Evolutionary conservation across 2,329 filamentous ascomycete genomes (phyloP).

Genomic region (Daldinia sp.): DNA sequence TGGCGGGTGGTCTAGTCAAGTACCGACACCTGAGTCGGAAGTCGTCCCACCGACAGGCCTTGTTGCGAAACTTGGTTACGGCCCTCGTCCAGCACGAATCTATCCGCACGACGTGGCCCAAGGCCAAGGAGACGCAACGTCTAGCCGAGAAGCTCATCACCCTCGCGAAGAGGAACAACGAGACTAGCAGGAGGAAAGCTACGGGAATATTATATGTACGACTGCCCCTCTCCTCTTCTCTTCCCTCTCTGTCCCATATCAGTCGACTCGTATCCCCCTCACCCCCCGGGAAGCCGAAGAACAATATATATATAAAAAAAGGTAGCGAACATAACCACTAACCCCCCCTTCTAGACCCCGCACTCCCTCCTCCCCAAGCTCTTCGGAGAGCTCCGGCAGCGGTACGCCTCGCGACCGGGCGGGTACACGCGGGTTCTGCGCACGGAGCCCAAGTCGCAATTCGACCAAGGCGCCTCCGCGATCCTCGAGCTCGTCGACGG

Average conservation of each 20-base stretch:
- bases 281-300: neutral
- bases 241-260: neutral
- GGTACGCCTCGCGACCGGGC: constrained; percentile 81
- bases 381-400: constrained; percentile 80
- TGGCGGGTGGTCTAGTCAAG: constrained; percentile 88
- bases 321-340: neutral
- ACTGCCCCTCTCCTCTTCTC: constrained; percentile 49
- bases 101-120: constrained; percentile 93
- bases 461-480: constrained; percentile 86
- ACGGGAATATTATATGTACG: constrained; percentile 85
- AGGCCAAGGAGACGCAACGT: constrained; percentile 95
- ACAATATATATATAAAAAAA: neutral
- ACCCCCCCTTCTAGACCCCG: constrained; percentile 63
- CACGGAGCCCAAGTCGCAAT: constrained; percentile 83
- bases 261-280: too few species aligned
- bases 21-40: constrained; percentile 88
- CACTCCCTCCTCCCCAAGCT: constrained; percentile 81
- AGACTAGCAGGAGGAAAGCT: constrained; percentile 78
- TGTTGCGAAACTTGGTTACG: constrained; percentile 95
- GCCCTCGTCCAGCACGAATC: constrained; percentile 93
- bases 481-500: constrained; percentile 96
- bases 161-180: constrained; percentile 90
- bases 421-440: constrained; percentile 96
- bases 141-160: constrained; percentile 95
- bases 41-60: constrained; percentile 87